Conservation (phyloP, 257 asterid genomes). For the Mentha longifolia region DNA sequence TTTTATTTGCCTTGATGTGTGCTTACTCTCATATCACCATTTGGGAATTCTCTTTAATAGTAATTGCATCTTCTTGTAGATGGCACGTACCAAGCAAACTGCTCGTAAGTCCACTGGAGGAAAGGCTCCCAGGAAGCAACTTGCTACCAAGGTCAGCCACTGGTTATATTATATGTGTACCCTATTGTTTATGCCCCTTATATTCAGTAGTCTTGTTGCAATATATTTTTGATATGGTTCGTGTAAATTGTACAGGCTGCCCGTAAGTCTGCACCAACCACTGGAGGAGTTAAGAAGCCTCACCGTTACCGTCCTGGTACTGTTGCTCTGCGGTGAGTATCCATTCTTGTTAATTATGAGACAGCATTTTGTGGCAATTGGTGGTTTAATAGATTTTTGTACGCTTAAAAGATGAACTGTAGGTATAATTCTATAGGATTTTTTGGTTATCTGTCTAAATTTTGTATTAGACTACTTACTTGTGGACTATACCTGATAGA, state of each 20-base stretch:
- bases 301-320: constrained; percentile 85
- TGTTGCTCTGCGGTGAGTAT: constrained; percentile 69
- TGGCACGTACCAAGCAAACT: constrained; percentile 88
- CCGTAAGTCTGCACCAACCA: constrained; percentile 84
- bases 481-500: background rate
- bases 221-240: background rate
- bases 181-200: background rate
- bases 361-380: background rate
- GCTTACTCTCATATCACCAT: background rate
- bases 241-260: constrained; percentile 54
- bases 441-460: too few species aligned
- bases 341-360: background rate
- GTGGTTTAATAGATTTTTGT: background rate
- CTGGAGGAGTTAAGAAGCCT: constrained; percentile 82
- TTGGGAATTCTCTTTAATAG: background rate
- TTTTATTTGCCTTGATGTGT: background rate
- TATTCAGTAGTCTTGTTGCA: background rate
- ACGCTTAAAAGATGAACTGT: too few species aligned
- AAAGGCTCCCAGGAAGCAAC: constrained; percentile 83
- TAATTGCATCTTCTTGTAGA: constrained; percentile 30
- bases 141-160: constrained; percentile 64
- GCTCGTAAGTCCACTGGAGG: constrained; percentile 84
- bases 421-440: background rate
- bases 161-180: background rate
- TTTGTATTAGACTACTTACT: background rate